phyloP scores from a whole-genome alignment of 805 yeast genomes.

The Lipomyces oligophaga region DNA sequence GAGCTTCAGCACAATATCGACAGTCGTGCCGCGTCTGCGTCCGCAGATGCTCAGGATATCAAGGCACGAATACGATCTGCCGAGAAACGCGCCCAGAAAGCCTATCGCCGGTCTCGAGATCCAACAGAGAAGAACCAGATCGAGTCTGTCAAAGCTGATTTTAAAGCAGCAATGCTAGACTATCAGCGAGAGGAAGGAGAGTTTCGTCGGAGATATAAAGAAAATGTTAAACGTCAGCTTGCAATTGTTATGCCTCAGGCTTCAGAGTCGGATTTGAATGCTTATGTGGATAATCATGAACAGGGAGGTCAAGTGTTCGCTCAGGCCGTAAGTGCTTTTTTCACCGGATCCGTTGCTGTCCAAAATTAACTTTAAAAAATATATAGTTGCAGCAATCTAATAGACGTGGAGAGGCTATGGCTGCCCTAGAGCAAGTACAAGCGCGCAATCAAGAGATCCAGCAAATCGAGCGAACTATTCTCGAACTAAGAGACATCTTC shows the following conservation, averaged over 20 bases:
- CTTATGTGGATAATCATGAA: slow-evolving; percentile 47
- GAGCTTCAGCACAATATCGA: slow-evolving; percentile 8
- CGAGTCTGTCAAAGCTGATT: slow-evolving; percentile 1
- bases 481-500: slow-evolving; percentile 88
- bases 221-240: slow-evolving; percentile 7
- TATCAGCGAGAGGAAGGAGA: slow-evolving; percentile 3
- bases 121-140: slow-evolving; percentile 4
- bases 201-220: neutral
- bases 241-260: slow-evolving; percentile 17
- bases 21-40: neutral
- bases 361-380: neutral
- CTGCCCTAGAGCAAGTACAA: slow-evolving; percentile 92
- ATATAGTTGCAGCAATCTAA: slow-evolving; percentile 50
- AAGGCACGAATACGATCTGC: slow-evolving; percentile 3
- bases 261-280: slow-evolving; percentile 6
- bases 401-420: slow-evolving; percentile 88
- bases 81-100: slow-evolving; percentile 2
- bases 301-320: slow-evolving; percentile 39
- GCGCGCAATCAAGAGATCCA: slow-evolving; percentile 90
- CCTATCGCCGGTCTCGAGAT: too few species aligned
- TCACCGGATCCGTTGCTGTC: slow-evolving; percentile 88
- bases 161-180: neutral
- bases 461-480: slow-evolving; percentile 90
- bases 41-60: neutral
- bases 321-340: slow-evolving; percentile 62